A percentile compares a stretch with the other conserved stretches of the same genome.
These are phyloP conservation scores for Talaromyces ruber DNA, from an alignment of 495 filamentous ascomycete species.

Conservation along the genomic window DNA sequence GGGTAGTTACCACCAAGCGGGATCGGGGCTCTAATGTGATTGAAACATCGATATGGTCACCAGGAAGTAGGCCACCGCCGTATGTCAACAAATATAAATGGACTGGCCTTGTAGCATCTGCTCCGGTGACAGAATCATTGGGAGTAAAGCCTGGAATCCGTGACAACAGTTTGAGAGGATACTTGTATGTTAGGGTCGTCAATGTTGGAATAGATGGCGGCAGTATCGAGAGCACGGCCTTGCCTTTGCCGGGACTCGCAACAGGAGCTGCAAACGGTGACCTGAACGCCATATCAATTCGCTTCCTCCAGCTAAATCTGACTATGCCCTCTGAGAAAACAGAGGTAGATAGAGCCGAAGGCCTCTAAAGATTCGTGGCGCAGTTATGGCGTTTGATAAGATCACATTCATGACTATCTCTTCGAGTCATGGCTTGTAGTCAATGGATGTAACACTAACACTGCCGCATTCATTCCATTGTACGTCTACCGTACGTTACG, in stretches of 20 bases:
- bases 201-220: conserved; percentile 66
- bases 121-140: conserved; percentile 17
- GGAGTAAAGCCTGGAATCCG: conserved; percentile 39
- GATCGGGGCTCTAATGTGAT: conserved; percentile 56
- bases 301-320: background rate
- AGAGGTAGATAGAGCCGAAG: background rate
- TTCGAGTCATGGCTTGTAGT: background rate
- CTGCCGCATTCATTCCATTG: background rate
- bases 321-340: background rate
- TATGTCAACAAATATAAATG: conserved; percentile 88
- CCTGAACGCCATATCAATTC: conserved; percentile 23
- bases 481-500: background rate
- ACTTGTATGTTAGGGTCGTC: conserved; percentile 73
- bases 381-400: background rate
- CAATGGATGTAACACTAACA: background rate
- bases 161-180: conserved; percentile 89
- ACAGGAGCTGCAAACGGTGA: conserved; percentile 63
- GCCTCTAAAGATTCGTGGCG: background rate
- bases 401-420: background rate
- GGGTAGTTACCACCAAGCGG: conserved; percentile 72
- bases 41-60: conserved; percentile 68
- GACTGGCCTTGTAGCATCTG: conserved; percentile 28
- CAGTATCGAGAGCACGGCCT: conserved; percentile 62
- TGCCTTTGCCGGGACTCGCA: conserved; percentile 67
- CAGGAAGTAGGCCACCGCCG: conserved; percentile 83